A percentile compares a stretch with the other conserved stretches of the same genome.
phyloP scores from a whole-genome alignment of 495 filamentous ascomycete genomes.

The Penicillium ucsense region DNA sequence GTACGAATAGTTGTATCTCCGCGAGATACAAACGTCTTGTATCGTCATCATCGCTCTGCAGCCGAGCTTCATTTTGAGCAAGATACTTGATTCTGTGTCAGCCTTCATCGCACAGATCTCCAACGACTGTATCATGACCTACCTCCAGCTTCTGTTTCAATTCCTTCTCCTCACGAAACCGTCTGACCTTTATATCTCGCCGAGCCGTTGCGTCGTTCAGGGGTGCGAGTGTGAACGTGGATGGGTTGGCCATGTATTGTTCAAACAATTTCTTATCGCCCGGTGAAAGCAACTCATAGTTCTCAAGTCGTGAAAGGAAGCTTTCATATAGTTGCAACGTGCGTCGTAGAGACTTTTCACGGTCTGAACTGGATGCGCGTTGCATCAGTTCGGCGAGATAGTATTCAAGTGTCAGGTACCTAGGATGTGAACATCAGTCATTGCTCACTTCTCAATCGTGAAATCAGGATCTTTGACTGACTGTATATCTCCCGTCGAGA shows the following conservation, averaged over 20 bases:
- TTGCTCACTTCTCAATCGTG: constrained; percentile 3
- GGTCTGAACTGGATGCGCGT: constrained; percentile 43
- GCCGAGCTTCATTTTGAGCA: constrained; percentile 45
- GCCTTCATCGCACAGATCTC: not conserved
- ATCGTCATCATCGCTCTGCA: constrained; percentile 66
- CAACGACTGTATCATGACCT: not conserved
- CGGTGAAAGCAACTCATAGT: constrained; percentile 61
- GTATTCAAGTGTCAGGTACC: constrained; percentile 61
- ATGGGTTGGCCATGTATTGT: constrained; percentile 54
- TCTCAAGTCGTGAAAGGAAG: constrained; percentile 66
- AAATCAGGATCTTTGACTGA: constrained; percentile 37
- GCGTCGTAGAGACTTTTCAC: constrained; percentile 51
- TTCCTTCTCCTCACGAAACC: constrained; percentile 79
- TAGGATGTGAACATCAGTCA: constrained; percentile 21
- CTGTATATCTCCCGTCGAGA: constrained; percentile 74
- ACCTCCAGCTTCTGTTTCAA: constrained; percentile 77
- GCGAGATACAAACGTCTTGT: constrained; percentile 70
- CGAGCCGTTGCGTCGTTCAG: constrained; percentile 61
- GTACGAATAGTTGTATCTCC: constrained; percentile 58
- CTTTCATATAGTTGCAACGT: constrained; percentile 63
- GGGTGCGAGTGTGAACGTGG: constrained; percentile 58
- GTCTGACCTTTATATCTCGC: constrained; percentile 72
- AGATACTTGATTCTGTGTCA: constrained; percentile 42
- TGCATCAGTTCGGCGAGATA: constrained; percentile 58
- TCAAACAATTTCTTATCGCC: constrained; percentile 63